Evolutionary conservation across 129 eudicot genomes (phyloP), one percentile per base, ranked within the genome.

Genomic region (Deinandra increscens): DNA sequence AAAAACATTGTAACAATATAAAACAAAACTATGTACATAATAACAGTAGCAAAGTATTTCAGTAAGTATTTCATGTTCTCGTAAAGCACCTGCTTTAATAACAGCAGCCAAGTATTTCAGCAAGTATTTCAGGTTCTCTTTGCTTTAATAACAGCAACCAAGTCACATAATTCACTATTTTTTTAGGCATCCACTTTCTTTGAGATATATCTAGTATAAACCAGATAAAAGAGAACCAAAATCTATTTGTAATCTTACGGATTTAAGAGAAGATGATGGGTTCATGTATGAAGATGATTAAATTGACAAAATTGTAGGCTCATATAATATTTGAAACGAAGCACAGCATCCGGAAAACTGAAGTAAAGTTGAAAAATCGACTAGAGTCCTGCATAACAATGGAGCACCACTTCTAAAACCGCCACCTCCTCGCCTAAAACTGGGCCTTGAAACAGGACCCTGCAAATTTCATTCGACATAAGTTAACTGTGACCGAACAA

Each of bases 1-100:
- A 75, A 60, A 67, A 22, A 61, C n/a, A 54, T 23, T 37, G 15
- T 37, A 7, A 10, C n/a, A n/a, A 41, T 9, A 64, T 64, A 26
- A 33, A 39, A 9, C 8, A 56, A 17, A 33, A 51, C 10, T 29
- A 9, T 38, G 54, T 54, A 48, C n/a, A n/a, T n/a, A n/a, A n/a
- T n/a, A n/a, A n/a, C n/a, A n/a, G n/a, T n/a, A n/a, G n/a, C n/a
- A n/a, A n/a, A n/a, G n/a, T n/a, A n/a, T n/a, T n/a, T n/a, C n/a
- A n/a, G n/a, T n/a, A n/a, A n/a, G n/a, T n/a, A n/a, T n/a, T n/a
- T n/a, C n/a, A n/a, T n/a, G n/a, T n/a, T n/a, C n/a, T n/a, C n/a
- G n/a, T n/a, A n/a, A n/a, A n/a, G n/a, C n/a, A n/a, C n/a, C n/a
- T n/a, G n/a, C n/a, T n/a, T n/a, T n/a, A n/a, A n/a, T n/a, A n/a